phyloP scores from a whole-genome alignment of 2,329 filamentous ascomycete species.

The Epichloe sp. region DNA sequence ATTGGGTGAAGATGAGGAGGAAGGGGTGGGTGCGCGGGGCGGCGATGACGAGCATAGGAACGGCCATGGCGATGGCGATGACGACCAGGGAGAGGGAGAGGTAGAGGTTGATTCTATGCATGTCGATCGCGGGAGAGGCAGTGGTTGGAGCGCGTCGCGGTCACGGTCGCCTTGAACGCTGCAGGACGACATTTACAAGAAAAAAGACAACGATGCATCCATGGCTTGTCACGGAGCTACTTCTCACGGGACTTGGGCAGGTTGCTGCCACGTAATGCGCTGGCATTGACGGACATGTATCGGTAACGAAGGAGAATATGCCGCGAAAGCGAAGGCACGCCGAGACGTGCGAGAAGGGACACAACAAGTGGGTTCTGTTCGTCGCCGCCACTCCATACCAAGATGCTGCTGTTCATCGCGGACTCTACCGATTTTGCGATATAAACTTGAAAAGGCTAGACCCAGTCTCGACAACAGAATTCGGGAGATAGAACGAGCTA shows the following conservation, averaged over 20 bases:
- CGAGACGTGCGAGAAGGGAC: not conserved
- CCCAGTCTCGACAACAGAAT: too few species aligned
- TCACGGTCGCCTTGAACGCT: constrained; percentile 3
- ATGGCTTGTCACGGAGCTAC: not conserved
- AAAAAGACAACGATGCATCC: not conserved
- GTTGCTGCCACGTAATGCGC: not conserved
- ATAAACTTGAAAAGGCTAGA: too few species aligned
- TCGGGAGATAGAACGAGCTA: too few species aligned
- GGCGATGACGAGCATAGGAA: constrained; percentile 10
- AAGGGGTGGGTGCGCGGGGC: constrained; percentile 15
- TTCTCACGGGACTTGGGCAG: not conserved
- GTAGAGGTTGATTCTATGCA: constrained; percentile 24
- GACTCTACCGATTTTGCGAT: too few species aligned
- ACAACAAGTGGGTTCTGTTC: not conserved
- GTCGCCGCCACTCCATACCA: too few species aligned
- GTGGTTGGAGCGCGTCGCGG: constrained; percentile 14
- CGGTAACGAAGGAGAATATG: not conserved
- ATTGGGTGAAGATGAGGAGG: constrained; percentile 46
- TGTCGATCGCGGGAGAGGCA: constrained; percentile 18
- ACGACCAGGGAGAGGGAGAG: constrained; percentile 14
- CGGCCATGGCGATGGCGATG: constrained; percentile 11
- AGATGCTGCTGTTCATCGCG: too few species aligned
- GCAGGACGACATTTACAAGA: not conserved
- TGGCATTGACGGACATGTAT: not conserved
- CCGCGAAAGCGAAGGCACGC: not conserved